phyloP scores from a whole-genome alignment of 2,329 filamentous ascomycete genomes.

The Cladophialophora psammophila region DNA sequence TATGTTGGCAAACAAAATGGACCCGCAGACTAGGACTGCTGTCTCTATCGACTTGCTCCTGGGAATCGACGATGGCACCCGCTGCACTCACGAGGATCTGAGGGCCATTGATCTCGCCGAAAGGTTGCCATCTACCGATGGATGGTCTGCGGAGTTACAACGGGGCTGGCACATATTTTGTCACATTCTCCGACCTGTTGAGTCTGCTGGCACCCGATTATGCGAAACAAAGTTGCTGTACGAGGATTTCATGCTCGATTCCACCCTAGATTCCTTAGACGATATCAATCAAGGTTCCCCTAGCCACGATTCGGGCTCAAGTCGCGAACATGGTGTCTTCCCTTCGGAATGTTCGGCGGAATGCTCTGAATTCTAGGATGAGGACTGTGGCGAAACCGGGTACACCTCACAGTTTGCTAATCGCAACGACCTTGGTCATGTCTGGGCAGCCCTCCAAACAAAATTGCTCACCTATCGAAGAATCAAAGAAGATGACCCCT shows the following conservation, averaged over 20 bases:
- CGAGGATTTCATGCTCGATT: neutral
- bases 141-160: slow-evolving; percentile 30
- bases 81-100: slow-evolving; percentile 40
- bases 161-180: slow-evolving; percentile 41
- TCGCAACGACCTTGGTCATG: slow-evolving; percentile 19
- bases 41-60: slow-evolving; percentile 38
- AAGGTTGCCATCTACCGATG: slow-evolving; percentile 18
- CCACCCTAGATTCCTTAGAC: neutral
- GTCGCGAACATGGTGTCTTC: too few species aligned
- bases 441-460: slow-evolving; percentile 50
- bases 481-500: slow-evolving; percentile 41
- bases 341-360: too few species aligned
- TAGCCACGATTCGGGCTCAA: too few species aligned
- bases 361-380: neutral
- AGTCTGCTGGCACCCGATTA: slow-evolving; percentile 14
- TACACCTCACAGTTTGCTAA: too few species aligned
- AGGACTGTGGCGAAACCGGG: neutral
- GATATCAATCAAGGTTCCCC: neutral
- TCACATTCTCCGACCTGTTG: slow-evolving; percentile 35
- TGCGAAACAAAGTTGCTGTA: neutral
- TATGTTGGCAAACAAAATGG: slow-evolving; percentile 43
- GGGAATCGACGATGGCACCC: slow-evolving; percentile 11
- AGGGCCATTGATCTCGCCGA: slow-evolving; percentile 38
- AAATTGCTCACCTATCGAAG: slow-evolving; percentile 50
- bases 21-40: slow-evolving; percentile 40